Percentiles rank a stretch among this genome's conserved stretches.
These are phyloP conservation scores for Apiotrichum porosum DNA, from an alignment of 1,284 basidiomycete genomes.

Conservation along the genomic window DNA sequence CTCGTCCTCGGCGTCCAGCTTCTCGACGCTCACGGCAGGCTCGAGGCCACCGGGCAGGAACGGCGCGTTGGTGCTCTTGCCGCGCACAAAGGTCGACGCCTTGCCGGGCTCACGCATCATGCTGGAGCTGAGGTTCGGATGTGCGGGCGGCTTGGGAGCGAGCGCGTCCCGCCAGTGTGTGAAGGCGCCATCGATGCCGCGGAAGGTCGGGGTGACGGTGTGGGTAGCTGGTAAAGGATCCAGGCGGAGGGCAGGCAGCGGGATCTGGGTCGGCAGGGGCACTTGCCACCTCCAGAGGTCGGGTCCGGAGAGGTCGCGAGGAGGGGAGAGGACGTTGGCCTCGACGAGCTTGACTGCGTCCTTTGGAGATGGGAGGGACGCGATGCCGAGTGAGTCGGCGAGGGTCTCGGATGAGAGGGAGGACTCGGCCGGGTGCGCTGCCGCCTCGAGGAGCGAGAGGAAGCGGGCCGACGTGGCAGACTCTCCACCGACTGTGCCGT, in stretches of 20 bases:
- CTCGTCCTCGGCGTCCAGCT: conserved; percentile 40
- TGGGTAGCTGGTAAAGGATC: conserved; percentile 72
- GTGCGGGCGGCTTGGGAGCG: conserved; percentile 52
- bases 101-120: conserved; percentile 75
- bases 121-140: conserved; percentile 70
- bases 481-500: too few relatives aligned
- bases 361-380: conserved; percentile 18
- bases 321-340: conserved; percentile 37
- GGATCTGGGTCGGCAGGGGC: conserved; percentile 32
- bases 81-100: conserved; percentile 76
- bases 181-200: conserved; percentile 72
- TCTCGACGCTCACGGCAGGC: conserved; percentile 22
- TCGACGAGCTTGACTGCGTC: conserved; percentile 31
- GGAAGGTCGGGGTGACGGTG: conserved; percentile 65
- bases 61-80: conserved; percentile 85
- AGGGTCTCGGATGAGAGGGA: conserved; percentile 30
- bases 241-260: conserved; percentile 55
- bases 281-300: conserved; percentile 43
- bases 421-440: conserved; percentile 19
- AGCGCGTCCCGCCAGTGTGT: conserved; percentile 67
- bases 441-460: conserved; percentile 25
- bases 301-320: conserved; percentile 27
- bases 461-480: neutral
- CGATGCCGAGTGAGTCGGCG: conserved; percentile 31
- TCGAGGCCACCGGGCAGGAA: conserved; percentile 83